These are phyloP conservation scores for Pyrenochaeta sp. DNA, from an alignment of 2,329 filamentous ascomycete species.

Conservation along the genomic window DNA sequence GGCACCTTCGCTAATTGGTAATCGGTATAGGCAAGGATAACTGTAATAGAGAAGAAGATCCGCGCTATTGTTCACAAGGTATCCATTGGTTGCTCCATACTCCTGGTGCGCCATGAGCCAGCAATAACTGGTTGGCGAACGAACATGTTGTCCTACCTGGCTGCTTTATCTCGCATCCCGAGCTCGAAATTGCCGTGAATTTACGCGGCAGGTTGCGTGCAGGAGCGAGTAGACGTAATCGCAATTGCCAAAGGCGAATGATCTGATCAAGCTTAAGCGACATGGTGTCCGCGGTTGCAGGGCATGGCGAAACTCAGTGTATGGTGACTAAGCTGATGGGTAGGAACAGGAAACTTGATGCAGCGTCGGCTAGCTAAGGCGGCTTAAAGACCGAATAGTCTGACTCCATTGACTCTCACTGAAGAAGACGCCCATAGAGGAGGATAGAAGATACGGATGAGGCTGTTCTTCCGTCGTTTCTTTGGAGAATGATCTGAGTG, in stretches of 20 bases:
- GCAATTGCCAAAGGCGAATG: background rate
- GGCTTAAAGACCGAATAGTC: background rate
- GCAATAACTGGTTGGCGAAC: background rate
- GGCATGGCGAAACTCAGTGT: background rate
- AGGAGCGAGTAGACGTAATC: background rate
- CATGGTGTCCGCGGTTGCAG: background rate
- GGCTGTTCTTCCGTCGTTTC: background rate
- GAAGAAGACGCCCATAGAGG: background rate
- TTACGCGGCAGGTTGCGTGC: background rate
- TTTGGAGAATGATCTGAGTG: conserved; percentile 3
- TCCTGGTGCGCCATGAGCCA: background rate
- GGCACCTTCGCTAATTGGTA: background rate
- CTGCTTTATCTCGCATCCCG: background rate
- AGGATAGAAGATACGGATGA: background rate
- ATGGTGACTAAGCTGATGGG: background rate
- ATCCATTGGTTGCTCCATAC: background rate
- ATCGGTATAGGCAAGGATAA: background rate
- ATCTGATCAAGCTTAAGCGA: background rate
- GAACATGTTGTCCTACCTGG: background rate
- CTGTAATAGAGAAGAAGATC: background rate
- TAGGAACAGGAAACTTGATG: background rate
- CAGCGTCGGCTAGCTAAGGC: background rate
- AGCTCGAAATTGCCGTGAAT: background rate
- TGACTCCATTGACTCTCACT: background rate
- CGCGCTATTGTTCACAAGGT: background rate